Evolutionary conservation across 1,139 yeast genomes (phyloP).

Genomic region (Yamadazyma friedrichii): DNA sequence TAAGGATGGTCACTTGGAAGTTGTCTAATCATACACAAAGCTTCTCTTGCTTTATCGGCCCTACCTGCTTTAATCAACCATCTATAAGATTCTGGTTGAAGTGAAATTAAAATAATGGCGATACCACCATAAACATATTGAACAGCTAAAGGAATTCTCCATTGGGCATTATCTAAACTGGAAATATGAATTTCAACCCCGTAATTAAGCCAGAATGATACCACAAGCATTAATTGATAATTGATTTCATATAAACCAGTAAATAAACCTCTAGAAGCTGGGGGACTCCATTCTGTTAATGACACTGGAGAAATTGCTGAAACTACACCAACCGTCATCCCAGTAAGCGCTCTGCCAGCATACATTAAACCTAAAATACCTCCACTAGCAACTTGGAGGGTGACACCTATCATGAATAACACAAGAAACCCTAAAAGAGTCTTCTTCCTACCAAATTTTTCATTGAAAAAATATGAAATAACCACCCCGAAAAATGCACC

Average conservation of each 20-base stretch:
- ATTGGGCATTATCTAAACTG: constrained; percentile 24
- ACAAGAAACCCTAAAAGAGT: constrained; percentile 25
- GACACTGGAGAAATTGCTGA: constrained; percentile 31
- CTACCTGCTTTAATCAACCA: constrained; percentile 38
- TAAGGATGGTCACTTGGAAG: constrained; percentile 28
- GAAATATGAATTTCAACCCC: constrained; percentile 36
- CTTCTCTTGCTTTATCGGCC: constrained; percentile 32
- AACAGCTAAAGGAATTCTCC: constrained; percentile 34
- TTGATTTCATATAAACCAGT: constrained; percentile 49
- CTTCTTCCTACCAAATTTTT: constrained; percentile 22
- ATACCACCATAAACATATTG: constrained; percentile 43
- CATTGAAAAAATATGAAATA: constrained; percentile 25
- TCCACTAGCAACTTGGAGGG: constrained; percentile 17
- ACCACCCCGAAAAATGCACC: constrained; percentile 31
- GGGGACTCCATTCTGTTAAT: constrained; percentile 28
- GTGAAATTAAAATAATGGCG: constrained; percentile 31
- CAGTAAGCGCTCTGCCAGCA: constrained; percentile 30
- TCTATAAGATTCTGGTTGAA: constrained; percentile 49
- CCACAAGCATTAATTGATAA: constrained; percentile 47
- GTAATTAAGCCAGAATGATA: constrained; percentile 39
- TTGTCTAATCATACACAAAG: constrained; percentile 26
- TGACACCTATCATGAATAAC: constrained; percentile 42
- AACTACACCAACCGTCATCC: constrained; percentile 31
- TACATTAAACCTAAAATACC: constrained; percentile 8
- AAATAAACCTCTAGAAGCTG: constrained; percentile 30